Conservation (phyloP, 2,329 filamentous ascomycete species). For the Aspergillus carbonarius region DNA sequence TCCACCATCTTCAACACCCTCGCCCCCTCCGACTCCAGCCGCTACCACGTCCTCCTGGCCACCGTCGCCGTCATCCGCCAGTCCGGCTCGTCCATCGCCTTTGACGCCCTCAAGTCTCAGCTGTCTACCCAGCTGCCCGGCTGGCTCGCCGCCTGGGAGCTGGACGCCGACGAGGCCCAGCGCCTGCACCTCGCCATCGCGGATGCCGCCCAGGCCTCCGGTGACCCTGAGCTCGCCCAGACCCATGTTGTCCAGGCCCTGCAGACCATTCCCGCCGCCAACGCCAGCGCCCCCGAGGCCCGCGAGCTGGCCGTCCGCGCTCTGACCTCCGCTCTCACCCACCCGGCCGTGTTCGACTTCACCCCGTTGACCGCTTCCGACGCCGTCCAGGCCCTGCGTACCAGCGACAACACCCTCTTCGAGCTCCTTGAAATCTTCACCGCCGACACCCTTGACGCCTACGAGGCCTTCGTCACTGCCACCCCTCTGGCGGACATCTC, state of each 20-base stretch:
- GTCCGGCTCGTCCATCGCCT: constrained; percentile 69
- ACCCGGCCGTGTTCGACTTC: constrained; percentile 69
- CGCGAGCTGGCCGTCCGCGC: constrained; percentile 62
- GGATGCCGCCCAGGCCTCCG: constrained; percentile 74
- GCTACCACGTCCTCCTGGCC: constrained; percentile 87
- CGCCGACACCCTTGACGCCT: constrained; percentile 90
- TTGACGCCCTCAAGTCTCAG: constrained; percentile 79
- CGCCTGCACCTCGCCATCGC: constrained; percentile 81
- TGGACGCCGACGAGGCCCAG: constrained; percentile 77
- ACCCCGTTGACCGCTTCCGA: constrained; percentile 69
- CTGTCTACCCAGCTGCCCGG: constrained; percentile 72
- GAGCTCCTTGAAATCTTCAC: constrained; percentile 95
- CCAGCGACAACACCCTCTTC: constrained; percentile 80
- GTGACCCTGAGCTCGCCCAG: constrained; percentile 74
- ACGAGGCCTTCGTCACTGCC: constrained; percentile 83
- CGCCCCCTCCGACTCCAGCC: constrained; percentile 69
- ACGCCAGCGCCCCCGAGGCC: constrained; percentile 55
- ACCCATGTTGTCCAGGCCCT: constrained; percentile 73
- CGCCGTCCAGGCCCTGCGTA: constrained; percentile 80
- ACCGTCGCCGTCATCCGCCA: constrained; percentile 80
- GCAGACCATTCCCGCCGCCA: constrained; percentile 67
- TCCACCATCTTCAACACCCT: constrained; percentile 97
- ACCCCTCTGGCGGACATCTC: constrained; percentile 61
- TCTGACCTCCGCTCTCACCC: constrained; percentile 65
- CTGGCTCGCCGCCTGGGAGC: constrained; percentile 82